Base-by-base conservation (phyloP, 306 rosid species). In the Rubus parviflorus region DNA sequence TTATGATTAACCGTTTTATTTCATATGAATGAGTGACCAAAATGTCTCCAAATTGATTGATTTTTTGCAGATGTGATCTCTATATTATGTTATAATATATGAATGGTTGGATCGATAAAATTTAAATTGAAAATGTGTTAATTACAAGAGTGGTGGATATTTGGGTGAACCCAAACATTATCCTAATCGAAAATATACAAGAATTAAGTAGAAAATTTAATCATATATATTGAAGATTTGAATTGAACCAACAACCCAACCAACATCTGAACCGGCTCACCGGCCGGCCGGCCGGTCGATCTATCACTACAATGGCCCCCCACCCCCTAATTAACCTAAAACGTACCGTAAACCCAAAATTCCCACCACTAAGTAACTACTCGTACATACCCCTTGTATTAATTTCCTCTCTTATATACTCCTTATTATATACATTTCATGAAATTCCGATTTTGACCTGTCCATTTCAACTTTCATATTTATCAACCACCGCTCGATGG, bases 191-290 rank as follows among this genome's bases (percentile, higher is more conserved):
- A 23, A 16, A 38, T 16, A 43, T 1, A 4, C 6, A 42, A 42
- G 3, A 42, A 30, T 30, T 42, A 8, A 8, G 46, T 2, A 42
- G 46, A 42, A 42, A 17, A 42, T 1, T 30, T 30, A 30, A 30
- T 30, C 35, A 30, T 30, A 30, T 30, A 30, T 30, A 30, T 30
- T 30, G 35, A 30, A 30, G 35, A 15, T 40, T 13, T 11, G 41
- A 46, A 68, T 52, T 13, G 70, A 67, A 75, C 62, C 52, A 38
- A 37, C 61, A 43, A 66, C 75, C 65, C 14, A 6, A 45, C 57
- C 79, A 77, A 72, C 82, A 52, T 73, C 70, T 35, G 73, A 73
- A 69, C 80, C 78, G 72, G 80, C 66, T 12, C 53, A 76, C 17
- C 69, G 71, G 65, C 74, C 48, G 57, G 65, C 62, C 61, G 57